A percentile compares a stretch with the other conserved stretches of the same genome.
phyloP scores from a whole-genome alignment of 495 filamentous ascomycete species.

The Penicillium chermesinum region DNA sequence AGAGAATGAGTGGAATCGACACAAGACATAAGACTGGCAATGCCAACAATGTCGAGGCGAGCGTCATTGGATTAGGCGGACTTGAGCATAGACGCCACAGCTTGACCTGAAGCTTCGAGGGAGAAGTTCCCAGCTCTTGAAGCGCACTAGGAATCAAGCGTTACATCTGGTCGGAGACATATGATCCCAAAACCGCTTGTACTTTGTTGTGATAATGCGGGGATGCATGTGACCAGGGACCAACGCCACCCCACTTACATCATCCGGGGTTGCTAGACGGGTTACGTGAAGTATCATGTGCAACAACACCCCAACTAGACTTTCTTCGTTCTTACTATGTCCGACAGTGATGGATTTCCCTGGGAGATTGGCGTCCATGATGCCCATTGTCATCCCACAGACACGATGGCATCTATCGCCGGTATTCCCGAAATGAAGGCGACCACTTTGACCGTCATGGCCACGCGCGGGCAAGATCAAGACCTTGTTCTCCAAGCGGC shows the following conservation, averaged over 20 bases:
- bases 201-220: slow-evolving; percentile 14
- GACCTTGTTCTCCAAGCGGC: slow-evolving; percentile 70
- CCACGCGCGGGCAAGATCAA: slow-evolving; percentile 83
- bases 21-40: slow-evolving; percentile 60
- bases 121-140: too few species aligned
- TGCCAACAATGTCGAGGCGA: slow-evolving; percentile 50
- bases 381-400: slow-evolving; percentile 97
- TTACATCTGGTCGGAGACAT: too few species aligned
- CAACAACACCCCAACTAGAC: background rate
- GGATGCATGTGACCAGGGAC: slow-evolving; percentile 36
- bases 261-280: slow-evolving; percentile 9
- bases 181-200: too few species aligned
- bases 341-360: slow-evolving; percentile 47
- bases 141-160: too few species aligned
- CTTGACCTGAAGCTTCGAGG: background rate
- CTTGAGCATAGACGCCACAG: background rate
- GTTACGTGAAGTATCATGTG: too few species aligned
- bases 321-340: slow-evolving; percentile 1
- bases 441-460: slow-evolving; percentile 76
- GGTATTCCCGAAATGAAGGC: slow-evolving; percentile 73
- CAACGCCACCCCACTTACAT: slow-evolving; percentile 18
- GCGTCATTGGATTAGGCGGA: slow-evolving; percentile 1
- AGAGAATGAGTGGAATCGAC: slow-evolving; percentile 62
- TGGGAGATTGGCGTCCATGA: slow-evolving; percentile 86
- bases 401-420: slow-evolving; percentile 72